Conservation (phyloP, 2,329 filamentous ascomycete species). For the Penicillium sp. region DNA sequence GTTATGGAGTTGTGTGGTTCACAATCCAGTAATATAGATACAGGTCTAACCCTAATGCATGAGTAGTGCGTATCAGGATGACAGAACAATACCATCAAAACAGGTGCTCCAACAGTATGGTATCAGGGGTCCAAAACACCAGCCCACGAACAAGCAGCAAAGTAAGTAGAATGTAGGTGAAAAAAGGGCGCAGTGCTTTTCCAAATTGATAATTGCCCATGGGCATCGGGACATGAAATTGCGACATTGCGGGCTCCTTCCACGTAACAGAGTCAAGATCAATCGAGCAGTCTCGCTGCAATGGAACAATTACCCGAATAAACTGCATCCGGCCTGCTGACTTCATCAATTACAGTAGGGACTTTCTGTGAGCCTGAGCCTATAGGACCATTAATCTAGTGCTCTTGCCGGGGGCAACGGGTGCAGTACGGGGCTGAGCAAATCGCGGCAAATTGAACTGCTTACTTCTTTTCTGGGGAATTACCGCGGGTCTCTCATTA, state of each 20-base stretch:
- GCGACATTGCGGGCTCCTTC: conserved; percentile 4
- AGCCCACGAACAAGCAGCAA: conserved; percentile 3
- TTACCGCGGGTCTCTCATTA: not conserved
- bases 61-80: too few species aligned
- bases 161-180: not conserved
- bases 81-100: too few species aligned
- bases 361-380: conserved; percentile 9
- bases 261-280: not conserved
- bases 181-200: not conserved
- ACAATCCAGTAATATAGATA: too few species aligned
- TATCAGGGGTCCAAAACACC: conserved; percentile 6
- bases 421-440: not conserved
- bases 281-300: not conserved
- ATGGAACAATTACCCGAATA: conserved; percentile 3
- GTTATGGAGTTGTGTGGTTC: too few species aligned
- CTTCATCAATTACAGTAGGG: conserved; percentile 7
- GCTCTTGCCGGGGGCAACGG: not conserved
- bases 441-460: not conserved
- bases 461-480: not conserved
- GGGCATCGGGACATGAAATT: conserved; percentile 6
- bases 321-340: conserved; percentile 6
- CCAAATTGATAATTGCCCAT: conserved; percentile 7
- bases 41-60: too few species aligned
- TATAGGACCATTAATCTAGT: not conserved
- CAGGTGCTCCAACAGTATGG: too few species aligned